phyloP scores from a whole-genome alignment of 1,284 basidiomycete genomes.

The Pyrrhoderma noxium region DNA sequence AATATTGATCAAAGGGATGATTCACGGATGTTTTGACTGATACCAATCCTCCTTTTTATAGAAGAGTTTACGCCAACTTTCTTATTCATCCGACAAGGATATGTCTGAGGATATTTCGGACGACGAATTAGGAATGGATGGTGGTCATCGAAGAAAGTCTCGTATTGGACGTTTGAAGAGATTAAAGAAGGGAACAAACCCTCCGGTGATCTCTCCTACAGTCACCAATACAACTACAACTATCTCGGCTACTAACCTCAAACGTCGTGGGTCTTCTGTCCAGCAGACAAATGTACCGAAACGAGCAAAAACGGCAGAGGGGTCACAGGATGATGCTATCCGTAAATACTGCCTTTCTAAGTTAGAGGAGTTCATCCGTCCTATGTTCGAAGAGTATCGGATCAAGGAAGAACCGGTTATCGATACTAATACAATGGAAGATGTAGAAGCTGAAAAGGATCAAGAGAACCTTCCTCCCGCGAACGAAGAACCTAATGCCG shows the following conservation, averaged over 20 bases:
- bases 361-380: constrained; percentile 57
- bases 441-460: constrained; percentile 22
- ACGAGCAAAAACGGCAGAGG: constrained; percentile 34
- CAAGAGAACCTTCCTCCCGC: not conserved
- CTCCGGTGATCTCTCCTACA: not conserved
- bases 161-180: constrained; percentile 13
- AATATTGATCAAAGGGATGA: constrained; percentile 38
- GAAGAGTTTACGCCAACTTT: constrained; percentile 21
- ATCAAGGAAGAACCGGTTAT: constrained; percentile 24
- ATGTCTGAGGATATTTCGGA: constrained; percentile 10
- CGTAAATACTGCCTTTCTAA: constrained; percentile 72
- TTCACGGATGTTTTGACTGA: constrained; percentile 3
- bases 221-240: not conserved
- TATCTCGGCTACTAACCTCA: constrained; percentile 6
- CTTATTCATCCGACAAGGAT: constrained; percentile 25
- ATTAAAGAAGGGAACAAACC: constrained; percentile 12
- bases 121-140: not conserved
- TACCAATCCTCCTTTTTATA: constrained; percentile 17
- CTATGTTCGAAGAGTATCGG: constrained; percentile 64
- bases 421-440: constrained; percentile 22
- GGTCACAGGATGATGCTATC: constrained; percentile 54
- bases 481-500: not conserved
- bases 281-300: constrained; percentile 27
- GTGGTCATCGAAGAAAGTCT: not conserved
- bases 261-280: constrained; percentile 15